Percentiles rank a stretch among this genome's conserved stretches.
phyloP scores from a whole-genome alignment of 768 basidiomycete genomes.

The Galerina sulciceps region DNA sequence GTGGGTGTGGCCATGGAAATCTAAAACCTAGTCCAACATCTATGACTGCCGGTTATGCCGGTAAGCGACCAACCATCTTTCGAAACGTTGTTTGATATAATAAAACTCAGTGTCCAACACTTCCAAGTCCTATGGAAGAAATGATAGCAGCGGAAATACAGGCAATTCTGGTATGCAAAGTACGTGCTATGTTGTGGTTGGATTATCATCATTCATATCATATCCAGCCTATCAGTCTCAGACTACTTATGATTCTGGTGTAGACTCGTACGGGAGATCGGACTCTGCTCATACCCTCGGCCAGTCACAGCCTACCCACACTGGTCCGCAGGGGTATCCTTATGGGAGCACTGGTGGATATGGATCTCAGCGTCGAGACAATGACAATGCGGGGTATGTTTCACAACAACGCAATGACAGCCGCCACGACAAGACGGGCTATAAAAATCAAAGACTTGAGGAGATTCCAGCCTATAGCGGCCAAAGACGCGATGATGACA shows the following conservation, averaged over 20 bases:
- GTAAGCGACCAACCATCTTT: background rate
- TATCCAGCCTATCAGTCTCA: no score
- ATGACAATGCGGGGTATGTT: conserved; percentile 1
- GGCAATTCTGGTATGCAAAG: no score
- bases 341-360: conserved; percentile 10
- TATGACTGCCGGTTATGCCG: background rate
- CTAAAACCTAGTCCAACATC: conserved; percentile 2
- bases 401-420: no score
- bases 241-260: no score
- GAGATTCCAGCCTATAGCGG: background rate
- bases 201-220: no score
- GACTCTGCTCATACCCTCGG: conserved; percentile 3
- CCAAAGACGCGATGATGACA: background rate
- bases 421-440: background rate
- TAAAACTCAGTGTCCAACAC: background rate
- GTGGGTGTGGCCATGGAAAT: conserved; percentile 33
- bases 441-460: conserved; percentile 5
- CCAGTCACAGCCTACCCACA: background rate
- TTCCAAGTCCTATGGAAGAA: background rate
- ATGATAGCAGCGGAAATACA: no score
- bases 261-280: background rate
- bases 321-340: background rate
- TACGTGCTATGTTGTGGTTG: no score
- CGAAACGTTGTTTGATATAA: background rate
- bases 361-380: conserved; percentile 15